Evolutionary conservation across 345 rosid species (phyloP).

Genomic region (Fremontodendron californicum): DNA sequence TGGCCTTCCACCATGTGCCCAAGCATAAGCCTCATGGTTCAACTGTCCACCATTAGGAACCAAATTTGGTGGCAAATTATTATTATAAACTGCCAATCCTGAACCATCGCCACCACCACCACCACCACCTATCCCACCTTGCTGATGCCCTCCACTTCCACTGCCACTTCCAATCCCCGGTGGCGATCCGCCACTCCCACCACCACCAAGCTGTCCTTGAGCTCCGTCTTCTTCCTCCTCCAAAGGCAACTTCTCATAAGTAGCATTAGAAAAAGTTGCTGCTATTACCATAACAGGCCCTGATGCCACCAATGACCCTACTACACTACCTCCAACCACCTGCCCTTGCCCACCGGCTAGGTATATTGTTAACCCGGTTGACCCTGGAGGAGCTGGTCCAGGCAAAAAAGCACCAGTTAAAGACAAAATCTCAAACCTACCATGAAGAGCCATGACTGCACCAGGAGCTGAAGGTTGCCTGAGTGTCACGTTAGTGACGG

Average conservation of each 20-base stretch:
- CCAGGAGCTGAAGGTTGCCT: slow-evolving; percentile 46
- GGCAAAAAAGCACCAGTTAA: slow-evolving; percentile 44
- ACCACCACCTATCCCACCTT: slow-evolving; percentile 3
- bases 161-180: not conserved
- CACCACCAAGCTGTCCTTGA: slow-evolving; percentile 17
- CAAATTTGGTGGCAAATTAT: slow-evolving; percentile 69
- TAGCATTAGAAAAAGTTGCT: slow-evolving; percentile 47
- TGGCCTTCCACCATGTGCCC: slow-evolving; percentile 37
- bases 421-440: slow-evolving; percentile 46
- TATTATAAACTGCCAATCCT: slow-evolving; percentile 46
- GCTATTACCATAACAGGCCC: slow-evolving; percentile 50
- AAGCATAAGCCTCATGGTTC: slow-evolving; percentile 49
- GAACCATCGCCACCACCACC: slow-evolving; percentile 11
- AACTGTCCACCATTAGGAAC: slow-evolving; percentile 52
- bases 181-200: not conserved
- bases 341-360: slow-evolving; percentile 54
- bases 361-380: slow-evolving; percentile 46
- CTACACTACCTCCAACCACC: slow-evolving; percentile 48
- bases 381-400: slow-evolving; percentile 47
- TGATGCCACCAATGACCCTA: slow-evolving; percentile 38
- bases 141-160: slow-evolving; percentile 12
- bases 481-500: slow-evolving; percentile 61
- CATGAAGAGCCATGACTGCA: slow-evolving; percentile 47
- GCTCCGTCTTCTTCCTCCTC: slow-evolving; percentile 40
- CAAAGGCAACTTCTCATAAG: slow-evolving; percentile 44